phyloP scores from a whole-genome alignment of 2,329 filamentous ascomycete species.

The Scedosporium apiospermum region DNA sequence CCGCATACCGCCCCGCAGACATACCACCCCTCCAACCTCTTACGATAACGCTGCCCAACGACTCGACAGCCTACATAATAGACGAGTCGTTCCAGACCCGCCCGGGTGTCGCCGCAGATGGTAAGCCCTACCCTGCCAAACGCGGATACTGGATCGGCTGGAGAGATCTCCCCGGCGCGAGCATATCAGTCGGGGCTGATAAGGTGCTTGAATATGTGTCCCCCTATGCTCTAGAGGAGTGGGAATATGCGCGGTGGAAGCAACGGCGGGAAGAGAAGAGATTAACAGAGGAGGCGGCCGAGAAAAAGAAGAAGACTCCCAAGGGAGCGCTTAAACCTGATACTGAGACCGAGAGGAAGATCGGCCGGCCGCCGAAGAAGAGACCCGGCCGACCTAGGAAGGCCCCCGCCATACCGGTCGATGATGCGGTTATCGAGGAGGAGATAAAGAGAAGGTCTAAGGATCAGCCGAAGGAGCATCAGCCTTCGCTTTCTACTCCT shows the following conservation, averaged over 20 bases:
- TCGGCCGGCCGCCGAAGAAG: background rate
- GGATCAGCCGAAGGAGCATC: conserved; percentile 17
- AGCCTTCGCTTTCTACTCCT: conserved; percentile 26
- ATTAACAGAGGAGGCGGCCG: conserved; percentile 1
- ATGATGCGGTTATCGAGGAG: conserved; percentile 2
- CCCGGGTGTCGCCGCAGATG: conserved; percentile 21
- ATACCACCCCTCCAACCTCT: background rate
- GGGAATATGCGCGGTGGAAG: conserved; percentile 37
- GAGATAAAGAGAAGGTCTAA: conserved; percentile 7
- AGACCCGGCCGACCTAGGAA: background rate
- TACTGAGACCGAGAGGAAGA: background rate
- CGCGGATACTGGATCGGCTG: conserved; percentile 47
- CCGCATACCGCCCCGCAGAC: background rate
- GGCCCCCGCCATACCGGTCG: background rate
- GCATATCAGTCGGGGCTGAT: conserved; percentile 35
- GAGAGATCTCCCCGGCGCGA: conserved; percentile 40
- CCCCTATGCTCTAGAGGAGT: conserved; percentile 44
- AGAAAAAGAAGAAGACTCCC: background rate
- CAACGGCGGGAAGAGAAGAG: conserved; percentile 29
- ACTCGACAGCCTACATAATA: conserved; percentile 48
- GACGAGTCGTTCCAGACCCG: conserved; percentile 38
- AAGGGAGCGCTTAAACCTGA: background rate
- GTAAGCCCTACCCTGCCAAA: conserved; percentile 28
- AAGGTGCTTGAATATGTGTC: conserved; percentile 50
- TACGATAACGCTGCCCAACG: conserved; percentile 31